These are phyloP conservation scores for Prinsepia uniflora DNA, from an alignment of 306 rosid species.

Conservation along the genomic window DNA sequence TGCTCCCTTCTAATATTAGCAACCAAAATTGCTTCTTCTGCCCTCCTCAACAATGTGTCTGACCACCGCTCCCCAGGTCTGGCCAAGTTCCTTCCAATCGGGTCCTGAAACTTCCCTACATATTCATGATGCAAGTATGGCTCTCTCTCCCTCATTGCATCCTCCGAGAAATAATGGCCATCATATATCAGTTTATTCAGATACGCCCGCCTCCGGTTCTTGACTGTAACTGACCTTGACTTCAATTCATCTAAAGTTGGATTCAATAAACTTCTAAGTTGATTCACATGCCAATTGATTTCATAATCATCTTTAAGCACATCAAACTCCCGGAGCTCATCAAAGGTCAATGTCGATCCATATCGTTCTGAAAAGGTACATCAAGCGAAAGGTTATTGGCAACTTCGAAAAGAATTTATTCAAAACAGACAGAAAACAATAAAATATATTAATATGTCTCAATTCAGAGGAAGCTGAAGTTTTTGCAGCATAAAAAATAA, in stretches of 20 bases:
- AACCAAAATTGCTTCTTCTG: constrained; percentile 74
- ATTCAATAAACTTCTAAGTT: constrained; percentile 53
- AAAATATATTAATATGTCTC: not conserved
- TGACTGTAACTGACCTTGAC: constrained; percentile 61
- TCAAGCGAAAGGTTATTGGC: not conserved
- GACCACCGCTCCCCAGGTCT: constrained; percentile 97
- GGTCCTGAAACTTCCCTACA: constrained; percentile 84
- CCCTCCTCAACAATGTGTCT: constrained; percentile 77
- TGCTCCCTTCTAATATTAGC: constrained; percentile 92
- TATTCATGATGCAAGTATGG: constrained; percentile 89
- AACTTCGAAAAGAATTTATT: not conserved
- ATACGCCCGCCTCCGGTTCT: constrained; percentile 84
- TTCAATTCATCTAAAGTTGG: constrained; percentile 71
- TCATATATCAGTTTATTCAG: constrained; percentile 51
- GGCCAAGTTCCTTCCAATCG: constrained; percentile 63
- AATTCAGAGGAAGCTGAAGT: not conserved
- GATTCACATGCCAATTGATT: constrained; percentile 73
- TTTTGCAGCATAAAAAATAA: too few species aligned
- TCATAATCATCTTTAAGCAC: constrained; percentile 61
- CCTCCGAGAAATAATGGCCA: constrained; percentile 75
- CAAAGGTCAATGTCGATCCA: constrained; percentile 58
- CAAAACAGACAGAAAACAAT: not conserved
- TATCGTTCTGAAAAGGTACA: constrained; percentile 56
- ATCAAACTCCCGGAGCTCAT: constrained; percentile 69
- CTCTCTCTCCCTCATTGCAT: constrained; percentile 91